These are phyloP conservation scores for Bimuria novae-zelandiae DNA, from an alignment of 2,329 filamentous ascomycete species.

Conservation along the genomic window DNA sequence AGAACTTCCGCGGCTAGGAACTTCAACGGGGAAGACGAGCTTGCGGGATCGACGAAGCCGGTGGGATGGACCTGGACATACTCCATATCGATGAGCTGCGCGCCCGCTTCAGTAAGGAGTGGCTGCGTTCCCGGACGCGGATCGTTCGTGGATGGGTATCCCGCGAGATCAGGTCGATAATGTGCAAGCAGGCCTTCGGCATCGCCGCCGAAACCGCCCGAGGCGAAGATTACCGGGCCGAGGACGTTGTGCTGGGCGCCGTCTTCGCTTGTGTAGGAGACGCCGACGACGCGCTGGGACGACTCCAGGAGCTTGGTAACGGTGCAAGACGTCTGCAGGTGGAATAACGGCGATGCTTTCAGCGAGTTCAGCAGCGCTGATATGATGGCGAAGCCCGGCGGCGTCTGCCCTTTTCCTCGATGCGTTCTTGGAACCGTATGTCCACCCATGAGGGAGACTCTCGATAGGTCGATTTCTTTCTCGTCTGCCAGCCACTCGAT, in stretches of 20 bases:
- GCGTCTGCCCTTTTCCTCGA: constrained; percentile 59
- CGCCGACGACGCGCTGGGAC: constrained; percentile 52
- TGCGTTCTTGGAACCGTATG: constrained; percentile 63
- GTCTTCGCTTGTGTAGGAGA: constrained; percentile 52
- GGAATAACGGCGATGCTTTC: constrained; percentile 55
- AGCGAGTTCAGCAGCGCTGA: constrained; percentile 58
- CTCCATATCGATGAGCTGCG: constrained; percentile 52
- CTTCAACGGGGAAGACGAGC: constrained; percentile 56
- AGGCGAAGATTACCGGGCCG: constrained; percentile 64
- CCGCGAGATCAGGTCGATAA: constrained; percentile 63
- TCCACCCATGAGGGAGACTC: constrained; percentile 64
- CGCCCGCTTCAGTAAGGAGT: constrained; percentile 48
- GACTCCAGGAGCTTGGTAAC: constrained; percentile 57
- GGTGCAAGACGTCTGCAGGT: constrained; percentile 57
- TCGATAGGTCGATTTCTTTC: constrained; percentile 62
- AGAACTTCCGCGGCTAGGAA: constrained; percentile 68
- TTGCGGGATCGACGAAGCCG: constrained; percentile 63
- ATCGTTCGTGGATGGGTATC: constrained; percentile 67
- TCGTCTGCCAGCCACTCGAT: constrained; percentile 63
- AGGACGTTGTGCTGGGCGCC: constrained; percentile 47
- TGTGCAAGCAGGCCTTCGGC: constrained; percentile 59
- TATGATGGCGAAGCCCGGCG: constrained; percentile 65
- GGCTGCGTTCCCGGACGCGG: constrained; percentile 59
- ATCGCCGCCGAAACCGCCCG: constrained; percentile 67
- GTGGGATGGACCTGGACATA: constrained; percentile 68